Base-by-base conservation (phyloP, 768 basidiomycete genomes). In the Lentinula guzmanii region DNA sequence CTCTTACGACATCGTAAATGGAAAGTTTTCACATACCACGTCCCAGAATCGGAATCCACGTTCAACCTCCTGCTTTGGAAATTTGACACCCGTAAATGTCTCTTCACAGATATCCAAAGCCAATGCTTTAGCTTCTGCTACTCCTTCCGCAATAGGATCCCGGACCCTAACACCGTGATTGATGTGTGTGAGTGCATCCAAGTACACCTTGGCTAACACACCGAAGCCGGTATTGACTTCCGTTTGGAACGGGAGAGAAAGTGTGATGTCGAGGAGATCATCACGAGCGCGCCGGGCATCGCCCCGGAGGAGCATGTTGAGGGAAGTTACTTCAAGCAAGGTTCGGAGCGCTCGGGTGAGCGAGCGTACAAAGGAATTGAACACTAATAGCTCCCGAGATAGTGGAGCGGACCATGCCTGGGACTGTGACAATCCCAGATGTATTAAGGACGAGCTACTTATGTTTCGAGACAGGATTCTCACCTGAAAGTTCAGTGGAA, bases 21-120 rank as follows among this genome's bases (percentile, higher is more conserved):
- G 86, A 87, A 72, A 83, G 24, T 31, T 37, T 37, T 42, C 41
- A 85, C 94, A 77, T 70, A 97, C 95, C 74, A 95, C 83, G 72
- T 98, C 94, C 96, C 96, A 99, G 81, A 98, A 99, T 69, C 96
- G 81, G 81, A 99, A 98, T 5, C 96, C 96, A 54, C 96, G 78
- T 74, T 97, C 94, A 62, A 99, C 90, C 80, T 98, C 96, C 63
- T 77, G 77, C 75, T 88, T 86, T 3, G 95, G 93, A 61, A 69
- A 73, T 79, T 95, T 96, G 66, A 99, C 92, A 21, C 92, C 94
- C 18, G 89, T 84, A 81, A 98, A 98, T 60, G 91, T 94, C 70
- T 95, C 90, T 68, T 98, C 95, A 71, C 95, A 91, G 66, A 96
- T 87, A 64, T 90, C 91, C 46, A 98, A 82, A 52, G 95, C 95